These are phyloP conservation scores for Gonium pectorale DNA, from an alignment of 139 green algal species.

Conservation along the genomic window DNA sequence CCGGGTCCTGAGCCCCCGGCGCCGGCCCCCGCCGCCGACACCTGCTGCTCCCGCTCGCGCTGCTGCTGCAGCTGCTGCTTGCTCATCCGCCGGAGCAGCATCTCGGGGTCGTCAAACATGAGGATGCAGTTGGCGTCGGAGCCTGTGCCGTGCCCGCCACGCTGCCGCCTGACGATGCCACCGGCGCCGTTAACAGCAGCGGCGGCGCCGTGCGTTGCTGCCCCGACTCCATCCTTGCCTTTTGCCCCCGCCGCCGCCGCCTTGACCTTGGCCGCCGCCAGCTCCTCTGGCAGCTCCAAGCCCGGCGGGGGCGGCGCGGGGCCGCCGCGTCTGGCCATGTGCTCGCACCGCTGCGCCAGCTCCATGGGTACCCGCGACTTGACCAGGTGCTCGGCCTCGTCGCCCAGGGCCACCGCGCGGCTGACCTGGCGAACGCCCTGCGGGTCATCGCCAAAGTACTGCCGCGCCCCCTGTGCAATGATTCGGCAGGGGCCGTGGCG, in stretches of 20 bases:
- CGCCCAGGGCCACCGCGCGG: constrained; percentile 58
- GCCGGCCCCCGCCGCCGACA: not conserved
- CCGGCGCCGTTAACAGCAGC: not conserved
- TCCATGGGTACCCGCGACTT: constrained; percentile 49
- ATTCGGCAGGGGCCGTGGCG: too few species aligned
- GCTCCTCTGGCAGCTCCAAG: constrained; percentile 17
- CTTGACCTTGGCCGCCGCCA: constrained; percentile 36
- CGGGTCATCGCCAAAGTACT: not conserved
- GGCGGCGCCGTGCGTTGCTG: not conserved
- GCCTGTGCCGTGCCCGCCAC: not conserved
- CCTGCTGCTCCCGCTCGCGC: constrained; percentile 13
- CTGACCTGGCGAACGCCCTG: constrained; percentile 41
- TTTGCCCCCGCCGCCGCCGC: not conserved
- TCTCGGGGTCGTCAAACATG: constrained; percentile 23
- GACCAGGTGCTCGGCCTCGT: constrained; percentile 59
- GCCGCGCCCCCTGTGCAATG: not conserved
- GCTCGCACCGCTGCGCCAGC: constrained; percentile 63
- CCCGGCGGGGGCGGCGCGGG: constrained; percentile 58
- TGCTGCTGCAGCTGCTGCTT: constrained; percentile 1
- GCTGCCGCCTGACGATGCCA: not conserved
- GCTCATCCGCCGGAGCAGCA: not conserved
- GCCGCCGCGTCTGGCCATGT: constrained; percentile 60
- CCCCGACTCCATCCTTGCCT: not conserved
- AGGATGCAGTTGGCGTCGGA: not conserved
- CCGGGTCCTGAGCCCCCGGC: not conserved